These are phyloP conservation scores for Aspergillus thermomutatus DNA, from an alignment of 2,329 filamentous ascomycete species.

Conservation along the genomic window DNA sequence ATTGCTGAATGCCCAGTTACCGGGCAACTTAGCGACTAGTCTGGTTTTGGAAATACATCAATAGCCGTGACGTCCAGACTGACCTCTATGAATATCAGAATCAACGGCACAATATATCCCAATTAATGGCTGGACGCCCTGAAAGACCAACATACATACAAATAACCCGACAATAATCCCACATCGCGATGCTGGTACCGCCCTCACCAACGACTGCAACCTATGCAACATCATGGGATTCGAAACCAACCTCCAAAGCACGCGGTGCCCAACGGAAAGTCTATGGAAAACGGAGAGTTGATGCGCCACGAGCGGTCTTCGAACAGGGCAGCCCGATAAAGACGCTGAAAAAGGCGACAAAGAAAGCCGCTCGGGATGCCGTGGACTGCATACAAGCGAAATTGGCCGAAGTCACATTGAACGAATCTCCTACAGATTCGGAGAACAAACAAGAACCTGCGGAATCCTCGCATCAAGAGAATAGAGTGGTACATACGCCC, in stretches of 20 bases:
- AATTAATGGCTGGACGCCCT: neutral
- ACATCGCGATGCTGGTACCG: constrained; percentile 11
- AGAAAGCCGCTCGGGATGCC: constrained; percentile 6
- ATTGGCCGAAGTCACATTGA: constrained; percentile 26
- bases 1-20: neutral
- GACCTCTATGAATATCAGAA: neutral
- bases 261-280: constrained; percentile 29
- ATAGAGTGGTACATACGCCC: neutral
- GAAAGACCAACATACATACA: neutral
- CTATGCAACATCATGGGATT: constrained; percentile 18
- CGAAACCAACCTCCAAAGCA: constrained; percentile 23
- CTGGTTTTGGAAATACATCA: neutral
- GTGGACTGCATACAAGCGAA: constrained; percentile 25
- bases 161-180: neutral
- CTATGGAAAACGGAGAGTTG: constrained; percentile 33
- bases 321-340: constrained; percentile 28
- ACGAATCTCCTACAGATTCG: constrained; percentile 7
- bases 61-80: neutral
- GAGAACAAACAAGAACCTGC: neutral
- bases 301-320: constrained; percentile 36
- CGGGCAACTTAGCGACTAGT: neutral
- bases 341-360: constrained; percentile 1
- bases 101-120: neutral
- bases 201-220: constrained; percentile 11
- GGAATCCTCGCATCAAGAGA: neutral